Base-by-base conservation (phyloP, 192 early-diverging fungal species). In the Entomortierella chlamydospora region DNA sequence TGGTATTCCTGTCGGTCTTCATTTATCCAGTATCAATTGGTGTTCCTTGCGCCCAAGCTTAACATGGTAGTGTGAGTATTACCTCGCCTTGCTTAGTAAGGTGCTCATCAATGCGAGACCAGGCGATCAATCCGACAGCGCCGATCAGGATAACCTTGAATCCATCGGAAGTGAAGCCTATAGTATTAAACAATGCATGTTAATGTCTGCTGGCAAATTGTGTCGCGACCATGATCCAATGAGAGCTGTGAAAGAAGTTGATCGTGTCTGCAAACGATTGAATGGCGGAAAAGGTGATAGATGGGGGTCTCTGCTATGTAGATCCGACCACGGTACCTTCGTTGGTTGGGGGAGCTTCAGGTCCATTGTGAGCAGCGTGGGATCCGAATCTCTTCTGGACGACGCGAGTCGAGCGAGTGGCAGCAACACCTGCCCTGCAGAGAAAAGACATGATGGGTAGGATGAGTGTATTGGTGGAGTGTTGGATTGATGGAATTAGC, bases 61-160 rank as follows among this genome's bases (percentile, higher is more conserved):
- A 18, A 31, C 11, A 31, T 13, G 7, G n/a, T 45, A 11, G 17
- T 26, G 37, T n/a, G 22, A 60, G 25, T 45, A 29, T 61, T 78
- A 79, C 76, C 76, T 79, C 76, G 67, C 76, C 76, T 57, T 79
- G 76, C 33, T 30, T 64, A 52, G 76, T 79, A 30, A 79, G 76
- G 63, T 79, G 76, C 57, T 79, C 76, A 25, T 79, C 76, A 42
- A 79, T 56, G 30, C 76, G 76, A 63, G 76, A 70, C 76, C 76
- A 79, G 42, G 68, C 76, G 31, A 79, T 59, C 76, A 70, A 61
- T 42, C 76, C 68, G 25, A 79, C 57, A 56, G 61, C 57, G 26
- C 55, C 57, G 57, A 64, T 10, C 68, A 79, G 70, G 52, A 63
- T 33, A n/a, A 70, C 22, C 62, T 79, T 79, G 76, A 79, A 79